Conservation (phyloP, 2,329 filamentous ascomycete species). For the Xylariaceae sp. region DNA sequence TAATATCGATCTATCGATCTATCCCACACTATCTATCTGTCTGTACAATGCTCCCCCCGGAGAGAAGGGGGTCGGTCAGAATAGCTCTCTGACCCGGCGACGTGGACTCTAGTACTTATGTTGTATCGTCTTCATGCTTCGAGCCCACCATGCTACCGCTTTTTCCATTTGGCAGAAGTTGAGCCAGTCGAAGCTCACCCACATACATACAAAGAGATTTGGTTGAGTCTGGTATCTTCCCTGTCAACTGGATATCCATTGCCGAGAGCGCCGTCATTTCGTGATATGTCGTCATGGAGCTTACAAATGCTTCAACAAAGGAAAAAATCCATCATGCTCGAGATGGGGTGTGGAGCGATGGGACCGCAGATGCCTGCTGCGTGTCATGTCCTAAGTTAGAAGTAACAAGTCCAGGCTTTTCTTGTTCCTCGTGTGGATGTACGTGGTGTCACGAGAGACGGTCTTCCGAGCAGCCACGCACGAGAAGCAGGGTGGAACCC, state of each 20-base stretch:
- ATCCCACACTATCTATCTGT: too few species aligned
- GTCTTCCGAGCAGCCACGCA: conserved; percentile 1
- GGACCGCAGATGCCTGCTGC: conserved; percentile 21
- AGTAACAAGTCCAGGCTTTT: neutral
- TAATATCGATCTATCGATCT: too few species aligned
- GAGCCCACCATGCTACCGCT: neutral
- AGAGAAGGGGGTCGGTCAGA: too few species aligned
- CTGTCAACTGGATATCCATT: neutral
- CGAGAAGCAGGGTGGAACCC: conserved; percentile 12
- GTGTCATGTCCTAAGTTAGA: neutral
- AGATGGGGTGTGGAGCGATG: neutral
- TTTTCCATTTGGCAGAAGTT: neutral
- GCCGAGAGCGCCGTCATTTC: conserved; percentile 2
- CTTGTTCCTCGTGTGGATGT: neutral
- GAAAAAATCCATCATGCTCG: conserved; percentile 5
- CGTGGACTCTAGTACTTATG: neutral
- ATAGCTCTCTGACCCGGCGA: too few species aligned
- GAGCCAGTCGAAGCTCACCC: neutral
- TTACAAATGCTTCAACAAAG: conserved; percentile 18
- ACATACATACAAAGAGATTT: neutral
- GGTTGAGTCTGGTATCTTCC: neutral
- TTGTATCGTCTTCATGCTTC: neutral
- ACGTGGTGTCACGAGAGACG: neutral
- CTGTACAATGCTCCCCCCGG: too few species aligned
- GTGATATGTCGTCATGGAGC: conserved; percentile 24